Percentiles rank a stretch among this genome's conserved stretches.
Conservation (phyloP, 1,284 basidiomycete genomes). For the Rhizoctonia solani region DNA sequence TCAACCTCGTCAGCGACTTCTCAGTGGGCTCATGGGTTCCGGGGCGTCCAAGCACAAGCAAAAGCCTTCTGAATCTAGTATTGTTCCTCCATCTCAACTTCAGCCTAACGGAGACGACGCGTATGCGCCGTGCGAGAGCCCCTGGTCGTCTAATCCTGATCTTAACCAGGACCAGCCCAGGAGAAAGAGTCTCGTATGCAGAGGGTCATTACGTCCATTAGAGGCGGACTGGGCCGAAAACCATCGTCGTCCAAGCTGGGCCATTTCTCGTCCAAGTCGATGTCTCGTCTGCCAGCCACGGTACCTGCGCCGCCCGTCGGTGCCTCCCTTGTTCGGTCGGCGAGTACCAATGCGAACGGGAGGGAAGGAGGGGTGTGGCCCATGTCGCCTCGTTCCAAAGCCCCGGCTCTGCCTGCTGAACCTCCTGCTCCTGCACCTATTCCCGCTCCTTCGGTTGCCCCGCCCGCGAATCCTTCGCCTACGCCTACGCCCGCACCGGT, state of each 20-base stretch:
- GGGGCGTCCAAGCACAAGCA: constrained; percentile 22
- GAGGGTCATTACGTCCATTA: constrained; percentile 20
- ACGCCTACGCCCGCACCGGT: not conserved
- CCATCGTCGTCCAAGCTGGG: constrained; percentile 27
- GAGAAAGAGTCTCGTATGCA: constrained; percentile 28
- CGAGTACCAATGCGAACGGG: constrained; percentile 16
- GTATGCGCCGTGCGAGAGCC: constrained; percentile 15
- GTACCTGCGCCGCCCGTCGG: constrained; percentile 1
- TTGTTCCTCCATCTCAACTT: not conserved
- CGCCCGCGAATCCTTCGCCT: not conserved
- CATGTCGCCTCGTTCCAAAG: constrained; percentile 26
- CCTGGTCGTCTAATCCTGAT: constrained; percentile 15
- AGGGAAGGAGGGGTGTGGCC: constrained; percentile 6
- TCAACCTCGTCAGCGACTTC: constrained; percentile 10
- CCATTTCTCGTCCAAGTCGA: constrained; percentile 10
- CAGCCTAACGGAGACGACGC: not conserved
- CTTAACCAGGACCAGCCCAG: constrained; percentile 17
- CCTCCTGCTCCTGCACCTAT: constrained; percentile 5
- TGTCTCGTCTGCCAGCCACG: constrained; percentile 25
- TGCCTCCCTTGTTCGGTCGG: constrained; percentile 15
- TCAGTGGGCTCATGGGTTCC: constrained; percentile 13
- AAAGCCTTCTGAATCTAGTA: constrained; percentile 5
- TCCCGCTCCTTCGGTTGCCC: not conserved
- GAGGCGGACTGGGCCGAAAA: constrained; percentile 9
- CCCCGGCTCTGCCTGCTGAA: not conserved